These are phyloP conservation scores for Suillus bovinus DNA, from an alignment of 768 basidiomycete genomes.

Conservation along the genomic window DNA sequence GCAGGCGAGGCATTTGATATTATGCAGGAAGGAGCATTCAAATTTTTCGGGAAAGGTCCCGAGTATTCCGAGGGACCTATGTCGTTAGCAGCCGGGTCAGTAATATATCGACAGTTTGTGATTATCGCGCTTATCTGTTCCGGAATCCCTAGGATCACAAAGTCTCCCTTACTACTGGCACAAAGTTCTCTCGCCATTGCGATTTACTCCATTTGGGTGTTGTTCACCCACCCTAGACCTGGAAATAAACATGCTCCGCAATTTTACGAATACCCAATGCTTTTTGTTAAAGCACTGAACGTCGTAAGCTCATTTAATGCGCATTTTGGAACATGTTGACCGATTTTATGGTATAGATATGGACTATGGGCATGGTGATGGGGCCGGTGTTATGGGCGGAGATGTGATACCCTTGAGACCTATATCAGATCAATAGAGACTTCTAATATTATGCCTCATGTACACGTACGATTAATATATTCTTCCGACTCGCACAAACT, in stretches of 20 bases:
- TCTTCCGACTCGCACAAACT: background rate
- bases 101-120: background rate
- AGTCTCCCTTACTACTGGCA: background rate
- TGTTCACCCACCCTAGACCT: background rate
- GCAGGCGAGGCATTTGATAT: background rate
- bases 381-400: slow-evolving; percentile 1
- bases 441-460: background rate
- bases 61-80: background rate
- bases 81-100: background rate
- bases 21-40: background rate
- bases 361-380: background rate
- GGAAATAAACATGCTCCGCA: background rate
- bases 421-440: background rate
- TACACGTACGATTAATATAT: background rate
- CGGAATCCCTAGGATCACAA: background rate
- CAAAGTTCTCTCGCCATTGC: background rate
- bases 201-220: background rate
- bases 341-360: background rate
- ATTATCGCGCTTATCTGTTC: background rate
- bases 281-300: background rate
- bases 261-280: background rate
- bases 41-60: background rate
- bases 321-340: background rate
- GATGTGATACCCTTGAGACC: background rate
- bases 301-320: background rate